Conservation (phyloP, 2,329 filamentous ascomycete genomes). For the Chaetomium sp. region DNA sequence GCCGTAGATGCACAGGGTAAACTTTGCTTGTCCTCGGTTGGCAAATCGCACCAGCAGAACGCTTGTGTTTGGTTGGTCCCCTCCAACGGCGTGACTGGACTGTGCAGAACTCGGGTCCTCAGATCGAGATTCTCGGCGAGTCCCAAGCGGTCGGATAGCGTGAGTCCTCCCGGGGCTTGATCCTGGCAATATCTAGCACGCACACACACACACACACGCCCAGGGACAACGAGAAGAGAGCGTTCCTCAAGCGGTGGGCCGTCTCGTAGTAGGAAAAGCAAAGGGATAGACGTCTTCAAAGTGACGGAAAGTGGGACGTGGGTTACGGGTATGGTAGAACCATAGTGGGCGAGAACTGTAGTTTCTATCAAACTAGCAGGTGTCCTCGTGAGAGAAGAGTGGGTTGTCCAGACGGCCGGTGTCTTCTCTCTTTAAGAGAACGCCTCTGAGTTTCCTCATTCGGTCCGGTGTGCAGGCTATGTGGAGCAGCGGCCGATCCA, state of each 20-base stretch:
- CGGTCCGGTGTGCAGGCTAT: slow-evolving; percentile 30
- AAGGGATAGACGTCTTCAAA: background rate
- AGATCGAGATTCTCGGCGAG: background rate
- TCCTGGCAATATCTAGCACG: background rate
- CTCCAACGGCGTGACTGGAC: slow-evolving; percentile 9
- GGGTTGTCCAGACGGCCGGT: slow-evolving; percentile 6
- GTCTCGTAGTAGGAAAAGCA: background rate
- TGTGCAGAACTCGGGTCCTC: background rate
- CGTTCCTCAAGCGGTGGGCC: slow-evolving; percentile 13
- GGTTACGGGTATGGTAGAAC: slow-evolving; percentile 15
- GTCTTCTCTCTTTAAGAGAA: slow-evolving; percentile 33
- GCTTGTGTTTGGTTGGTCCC: slow-evolving; percentile 19
- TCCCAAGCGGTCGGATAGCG: background rate
- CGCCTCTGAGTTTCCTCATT: slow-evolving; percentile 26
- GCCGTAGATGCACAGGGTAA: slow-evolving; percentile 23
- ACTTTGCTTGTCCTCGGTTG: slow-evolving; percentile 10
- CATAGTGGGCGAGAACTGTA: slow-evolving; percentile 26
- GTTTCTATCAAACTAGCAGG: slow-evolving; percentile 13
- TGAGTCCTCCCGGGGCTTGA: background rate
- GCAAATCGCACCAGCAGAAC: slow-evolving; percentile 21
- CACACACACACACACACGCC: background rate
- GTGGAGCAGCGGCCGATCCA: slow-evolving; percentile 33
- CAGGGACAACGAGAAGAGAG: background rate
- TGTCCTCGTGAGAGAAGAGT: slow-evolving; percentile 20
- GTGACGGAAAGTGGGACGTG: background rate